Evolutionary conservation across 768 basidiomycete genomes (phyloP), one percentile per base, ranked within the genome.

Genomic region (Gyrodon lividus): DNA sequence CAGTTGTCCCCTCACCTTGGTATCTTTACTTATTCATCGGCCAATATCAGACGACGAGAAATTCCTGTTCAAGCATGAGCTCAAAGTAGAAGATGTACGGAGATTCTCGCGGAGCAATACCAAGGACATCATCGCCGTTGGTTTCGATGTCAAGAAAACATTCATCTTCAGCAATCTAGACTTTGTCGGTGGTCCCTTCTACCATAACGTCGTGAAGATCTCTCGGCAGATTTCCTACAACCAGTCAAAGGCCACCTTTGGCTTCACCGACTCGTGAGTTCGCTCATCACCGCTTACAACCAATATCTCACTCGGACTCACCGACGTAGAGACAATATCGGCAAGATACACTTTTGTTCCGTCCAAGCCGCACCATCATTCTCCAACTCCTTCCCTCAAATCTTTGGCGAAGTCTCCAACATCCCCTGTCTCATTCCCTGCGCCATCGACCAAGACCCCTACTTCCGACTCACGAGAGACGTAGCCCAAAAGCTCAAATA

Each of bases 311-410:
- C 50, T 37, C 23, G 37, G 50, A 33, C n/a, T 43, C n/a, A 43
- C 7, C 31, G 12, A 31, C 13, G 31, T 64, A 98, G 94, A 20
- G 97, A 98, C 71, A 98, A 98, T 72, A 93, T 98, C 58, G 97
- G 97, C 54, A 98, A 98, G 74, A 83, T 92, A 52, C 95, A 98
- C 73, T 99, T 99, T 68, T 92, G 88, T 31, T 79, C 97, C 24
- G 84, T 99, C 57, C 97, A 99, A 71, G 93, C 97, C 7, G 84
- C 95, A 1, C 95, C 97, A 0, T 90, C 93, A 16, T 99, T 99
- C 77, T 94, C 92, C 56, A 96, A 94, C 70, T 97, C 95, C 12
- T 99, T 98, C 77, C 95, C 97, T 17, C 92, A 99, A 55, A 98
- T 99, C 57, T 99, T 94, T 61, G 95, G 94, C 46, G 77, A 81